phyloP scores from a whole-genome alignment of 441 rosid species.

The Arabidopsis lyrata region DNA sequence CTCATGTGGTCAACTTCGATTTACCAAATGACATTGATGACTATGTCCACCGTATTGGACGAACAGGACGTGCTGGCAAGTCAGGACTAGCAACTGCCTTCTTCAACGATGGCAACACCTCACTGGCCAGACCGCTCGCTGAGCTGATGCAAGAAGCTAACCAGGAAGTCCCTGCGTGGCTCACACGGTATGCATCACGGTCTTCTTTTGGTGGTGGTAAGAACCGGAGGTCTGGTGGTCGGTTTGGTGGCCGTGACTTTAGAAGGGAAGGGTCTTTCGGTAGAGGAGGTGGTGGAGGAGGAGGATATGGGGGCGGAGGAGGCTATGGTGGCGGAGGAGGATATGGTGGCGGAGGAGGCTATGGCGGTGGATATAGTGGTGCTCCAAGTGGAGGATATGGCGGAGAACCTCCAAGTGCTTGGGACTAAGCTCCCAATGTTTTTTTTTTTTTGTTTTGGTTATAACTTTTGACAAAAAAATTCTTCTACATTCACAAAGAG shows the following conservation, averaged over 20 bases:
- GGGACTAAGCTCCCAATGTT: slow-evolving; percentile 60
- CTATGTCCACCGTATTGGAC: slow-evolving; percentile 91
- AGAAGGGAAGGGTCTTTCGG: slow-evolving; percentile 61
- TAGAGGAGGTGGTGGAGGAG: slow-evolving; percentile 47
- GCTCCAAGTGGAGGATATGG: slow-evolving; percentile 58
- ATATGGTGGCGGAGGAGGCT: slow-evolving; percentile 49
- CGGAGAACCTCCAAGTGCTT: slow-evolving; percentile 68
- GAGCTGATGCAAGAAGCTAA: slow-evolving; percentile 94
- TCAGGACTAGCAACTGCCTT: slow-evolving; percentile 93
- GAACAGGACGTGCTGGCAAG: slow-evolving; percentile 96
- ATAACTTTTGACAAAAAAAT: slow-evolving; percentile 30
- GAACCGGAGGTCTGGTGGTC: slow-evolving; percentile 74
- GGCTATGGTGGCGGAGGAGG: slow-evolving; percentile 51
- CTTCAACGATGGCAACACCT: slow-evolving; percentile 80
- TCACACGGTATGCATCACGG: slow-evolving; percentile 72
- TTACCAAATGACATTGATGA: slow-evolving; percentile 96
- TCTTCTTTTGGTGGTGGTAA: slow-evolving; percentile 61
- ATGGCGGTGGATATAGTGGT: slow-evolving; percentile 53
- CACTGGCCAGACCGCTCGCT: slow-evolving; percentile 72
- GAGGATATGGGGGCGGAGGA: slow-evolving; percentile 39
- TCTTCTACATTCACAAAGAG: slow-evolving; percentile 35
- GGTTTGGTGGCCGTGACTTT: slow-evolving; percentile 78
- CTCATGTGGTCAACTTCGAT: slow-evolving; percentile 93
- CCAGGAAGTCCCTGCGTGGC: slow-evolving; percentile 97
- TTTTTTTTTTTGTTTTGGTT: slow-evolving; percentile 17